Conservation (phyloP, 192 early-diverging fungal species). For the Thoreauomyces humboldtii region DNA sequence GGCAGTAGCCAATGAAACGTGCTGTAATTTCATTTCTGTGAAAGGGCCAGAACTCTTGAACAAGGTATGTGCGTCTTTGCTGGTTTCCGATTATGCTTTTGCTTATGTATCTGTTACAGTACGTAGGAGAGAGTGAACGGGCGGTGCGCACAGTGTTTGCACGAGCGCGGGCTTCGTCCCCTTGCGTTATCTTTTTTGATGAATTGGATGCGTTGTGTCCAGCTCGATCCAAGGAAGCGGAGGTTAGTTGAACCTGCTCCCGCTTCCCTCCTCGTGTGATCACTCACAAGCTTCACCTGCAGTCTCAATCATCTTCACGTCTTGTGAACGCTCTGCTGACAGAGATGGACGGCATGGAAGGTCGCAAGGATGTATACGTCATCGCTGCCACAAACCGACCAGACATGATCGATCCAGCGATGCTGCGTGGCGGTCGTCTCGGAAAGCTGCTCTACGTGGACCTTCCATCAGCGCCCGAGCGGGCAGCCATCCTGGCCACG, state of each 20-base stretch:
- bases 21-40: constrained; percentile 97
- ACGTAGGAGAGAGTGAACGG: constrained; percentile 97
- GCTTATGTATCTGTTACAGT: constrained; percentile 43
- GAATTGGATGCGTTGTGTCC: constrained; percentile 94
- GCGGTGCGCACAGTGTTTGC: constrained; percentile 94
- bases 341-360: constrained; percentile 93
- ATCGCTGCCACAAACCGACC: constrained; percentile 98
- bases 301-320: constrained; percentile 86
- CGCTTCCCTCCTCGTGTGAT: background rate
- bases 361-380: constrained; percentile 86
- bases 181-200: constrained; percentile 98
- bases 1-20: constrained; percentile 95
- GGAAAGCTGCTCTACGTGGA: constrained; percentile 99
- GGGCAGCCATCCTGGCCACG: constrained; percentile 81
- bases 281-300: constrained; percentile 17
- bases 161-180: constrained; percentile 85
- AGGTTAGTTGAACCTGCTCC: no score
- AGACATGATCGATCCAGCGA: constrained; percentile 96
- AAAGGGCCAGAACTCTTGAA: constrained; percentile 97
- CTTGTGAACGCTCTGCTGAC: constrained; percentile 97
- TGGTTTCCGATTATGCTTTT: background rate
- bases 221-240: constrained; percentile 77
- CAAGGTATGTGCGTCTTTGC: constrained; percentile 56
- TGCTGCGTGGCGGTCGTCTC: constrained; percentile 94
- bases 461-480: constrained; percentile 75